A percentile compares a stretch with the other conserved stretches of the same genome.
phyloP scores from a whole-genome alignment of 140 eudicot genomes.

The Cichorium intybus region DNA sequence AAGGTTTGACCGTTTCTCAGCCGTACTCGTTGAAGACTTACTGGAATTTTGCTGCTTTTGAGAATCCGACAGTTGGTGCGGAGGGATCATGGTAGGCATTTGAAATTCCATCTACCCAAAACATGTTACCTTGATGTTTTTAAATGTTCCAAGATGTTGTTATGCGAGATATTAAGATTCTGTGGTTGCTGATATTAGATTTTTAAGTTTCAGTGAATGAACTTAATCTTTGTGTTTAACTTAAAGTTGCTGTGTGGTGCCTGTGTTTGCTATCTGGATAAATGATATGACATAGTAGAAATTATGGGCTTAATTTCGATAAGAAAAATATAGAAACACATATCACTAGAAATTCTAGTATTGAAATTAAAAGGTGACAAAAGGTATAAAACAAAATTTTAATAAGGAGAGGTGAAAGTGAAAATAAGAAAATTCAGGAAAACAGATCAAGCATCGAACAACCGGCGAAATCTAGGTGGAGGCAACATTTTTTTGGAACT shows the following conservation, averaged over 20 bases:
- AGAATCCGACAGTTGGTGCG: slow-evolving; percentile 76
- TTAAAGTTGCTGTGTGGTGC: background rate
- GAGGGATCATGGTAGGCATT: slow-evolving; percentile 78
- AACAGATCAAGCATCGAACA: too few relatives aligned
- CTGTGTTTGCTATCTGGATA: too few relatives aligned
- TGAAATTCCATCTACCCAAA: background rate
- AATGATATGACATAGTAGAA: too few relatives aligned
- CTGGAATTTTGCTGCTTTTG: slow-evolving; percentile 79
- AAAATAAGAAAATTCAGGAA: too few relatives aligned
- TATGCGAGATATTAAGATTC: background rate
- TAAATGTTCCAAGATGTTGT: slow-evolving; percentile 12
- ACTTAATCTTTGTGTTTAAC: background rate
- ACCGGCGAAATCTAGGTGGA: too few relatives aligned
- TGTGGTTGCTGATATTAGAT: background rate
- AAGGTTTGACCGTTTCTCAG: slow-evolving; percentile 60
- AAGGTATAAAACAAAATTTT: too few relatives aligned
- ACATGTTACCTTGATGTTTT: slow-evolving; percentile 5
- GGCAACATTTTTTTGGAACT: too few relatives aligned
- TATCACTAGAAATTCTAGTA: too few relatives aligned
- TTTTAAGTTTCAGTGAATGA: background rate
- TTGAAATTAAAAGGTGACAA: too few relatives aligned
- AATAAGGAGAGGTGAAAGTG: too few relatives aligned
- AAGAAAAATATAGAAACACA: too few relatives aligned
- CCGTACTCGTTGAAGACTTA: slow-evolving; percentile 79
- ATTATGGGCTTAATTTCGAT: too few relatives aligned